Evolutionary conservation across 129 eudicot species (phyloP), one percentile per base, ranked within the genome.

Genomic region (Apium graveolens): DNA sequence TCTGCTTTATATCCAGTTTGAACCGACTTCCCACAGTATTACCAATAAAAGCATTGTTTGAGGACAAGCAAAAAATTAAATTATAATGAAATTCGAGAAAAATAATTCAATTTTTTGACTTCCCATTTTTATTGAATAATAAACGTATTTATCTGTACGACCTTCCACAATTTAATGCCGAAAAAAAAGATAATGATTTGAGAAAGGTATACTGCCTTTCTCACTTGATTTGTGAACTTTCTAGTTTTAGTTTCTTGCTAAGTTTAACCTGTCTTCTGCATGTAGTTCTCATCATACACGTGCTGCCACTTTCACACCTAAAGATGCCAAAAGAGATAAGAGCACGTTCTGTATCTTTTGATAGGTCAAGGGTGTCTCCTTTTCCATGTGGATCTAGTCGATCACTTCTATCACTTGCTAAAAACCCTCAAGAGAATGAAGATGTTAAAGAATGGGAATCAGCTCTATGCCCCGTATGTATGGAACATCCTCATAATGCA

Each of bases 401-500:
- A 74, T 75, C 98, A 39, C 82, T 49, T 69, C 83, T 78, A n/a
- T 83, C 87, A 44, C 79, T 84, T 55, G 26, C 82, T 35, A 78
- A 82, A 78, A 81, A 78, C 71, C 84, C 96, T 5, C 79, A 80
- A 73, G 95, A 88, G 53, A 80, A 70, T 45, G 95, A 89, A 48
- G 82, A 81, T 79, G 70, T 86, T 37, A 88, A 87, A 80, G 93
- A 91, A 79, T 95, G 97, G 98, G 98, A 91, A 81, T 93, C 86
- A 35, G 92, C 94, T 24, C 83, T 91, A 48, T 95, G 98, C 80
- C 97, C 98, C 0, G 96, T 91, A n/a, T 95, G 97, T 76, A 91
- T 95, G 92, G 98, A 95, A 79, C 97, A 95, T 82, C 98, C 98
- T 20, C 98, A 95, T 85, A 95, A 95, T 69, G 96, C 96, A 16